Evolutionary conservation across 768 basidiomycete genomes (phyloP).

Genomic region (Kwoniella sp.): DNA sequence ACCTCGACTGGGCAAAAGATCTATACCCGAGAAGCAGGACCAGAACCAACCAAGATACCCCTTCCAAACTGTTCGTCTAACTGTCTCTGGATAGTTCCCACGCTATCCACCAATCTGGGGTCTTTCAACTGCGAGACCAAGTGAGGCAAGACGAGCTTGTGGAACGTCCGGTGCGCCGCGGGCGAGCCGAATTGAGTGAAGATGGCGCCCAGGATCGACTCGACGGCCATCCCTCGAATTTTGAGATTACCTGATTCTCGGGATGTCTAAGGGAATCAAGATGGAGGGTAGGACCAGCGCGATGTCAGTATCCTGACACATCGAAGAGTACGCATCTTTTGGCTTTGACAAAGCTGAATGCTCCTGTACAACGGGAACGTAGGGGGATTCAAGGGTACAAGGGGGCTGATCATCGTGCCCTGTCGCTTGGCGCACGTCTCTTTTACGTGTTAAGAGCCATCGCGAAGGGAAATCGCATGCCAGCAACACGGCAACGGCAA

Average conservation of each 20-base stretch:
- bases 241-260: conserved; percentile 24
- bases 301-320: too few relatives aligned
- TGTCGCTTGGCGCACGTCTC: too few relatives aligned
- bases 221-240: conserved; percentile 40
- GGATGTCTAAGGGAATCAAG: conserved; percentile 24
- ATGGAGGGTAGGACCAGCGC: not conserved
- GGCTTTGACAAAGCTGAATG: too few relatives aligned
- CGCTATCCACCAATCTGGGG: conserved; percentile 37
- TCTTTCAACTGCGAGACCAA: conserved; percentile 44
- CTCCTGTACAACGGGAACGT: too few relatives aligned
- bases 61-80: conserved; percentile 26
- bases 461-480: too few relatives aligned
- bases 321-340: too few relatives aligned
- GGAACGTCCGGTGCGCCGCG: conserved; percentile 54
- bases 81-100: conserved; percentile 22
- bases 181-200: conserved; percentile 48
- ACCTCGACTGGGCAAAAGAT: too few relatives aligned
- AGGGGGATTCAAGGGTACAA: too few relatives aligned
- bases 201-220: conserved; percentile 46
- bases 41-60: conserved; percentile 4
- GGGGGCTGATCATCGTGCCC: too few relatives aligned
- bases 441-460: too few relatives aligned
- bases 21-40: not conserved
- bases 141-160: conserved; percentile 45
- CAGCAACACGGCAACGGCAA: too few relatives aligned